Base-by-base conservation (phyloP, 352 stramenopile species). In the Pythium biforme region DNA sequence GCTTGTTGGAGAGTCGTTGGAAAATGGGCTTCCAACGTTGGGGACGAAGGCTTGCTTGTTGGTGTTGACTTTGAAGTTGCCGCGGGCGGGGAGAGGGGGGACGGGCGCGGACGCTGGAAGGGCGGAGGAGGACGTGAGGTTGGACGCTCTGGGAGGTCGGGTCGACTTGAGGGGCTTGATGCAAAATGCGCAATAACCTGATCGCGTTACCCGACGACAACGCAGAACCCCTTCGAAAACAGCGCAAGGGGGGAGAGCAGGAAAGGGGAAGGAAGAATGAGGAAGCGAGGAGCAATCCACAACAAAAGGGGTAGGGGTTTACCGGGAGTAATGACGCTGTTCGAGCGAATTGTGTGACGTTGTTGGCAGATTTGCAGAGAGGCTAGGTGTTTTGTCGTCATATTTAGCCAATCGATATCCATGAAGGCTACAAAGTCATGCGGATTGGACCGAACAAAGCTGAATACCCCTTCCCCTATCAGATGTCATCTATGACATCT, bases 171-270 rank as follows among this genome's bases (percentile, higher is more conserved):
- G 53, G 27, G 45, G 20, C 34, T 52, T 27, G 54, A 51, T 33
- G 79, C 70, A 75, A 86, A 83, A 74, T 79, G 58, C 43, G 76
- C 73, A 84, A 84, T 88, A 75, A 76, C 64, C 59, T 80, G 78
- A 86, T 88, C 65, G 78, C 78, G 78, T 81, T 88, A 88, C 68
- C 46, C 23, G 66, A 81, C 70, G 69, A 81, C 39, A 77, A 55
- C 29, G 52, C 26, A 34, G 40, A 51, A 51, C 45, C 31, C 31
- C 31, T 11, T 11, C 3, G 8, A 33, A 11, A n/a, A n/a, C n/a
- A n/a, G n/a, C n/a, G 31, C 8, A 11, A 10, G 8, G 31, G 31
- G 8, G 31, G 31, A 37, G 9, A 25, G 45, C 10, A 31, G 41
- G 27, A 37, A 53, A 40, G 26, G 45, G 55, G 27, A 40, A 66